Base-by-base conservation (phyloP, 345 rosid species). In the Brassica incana region DNA sequence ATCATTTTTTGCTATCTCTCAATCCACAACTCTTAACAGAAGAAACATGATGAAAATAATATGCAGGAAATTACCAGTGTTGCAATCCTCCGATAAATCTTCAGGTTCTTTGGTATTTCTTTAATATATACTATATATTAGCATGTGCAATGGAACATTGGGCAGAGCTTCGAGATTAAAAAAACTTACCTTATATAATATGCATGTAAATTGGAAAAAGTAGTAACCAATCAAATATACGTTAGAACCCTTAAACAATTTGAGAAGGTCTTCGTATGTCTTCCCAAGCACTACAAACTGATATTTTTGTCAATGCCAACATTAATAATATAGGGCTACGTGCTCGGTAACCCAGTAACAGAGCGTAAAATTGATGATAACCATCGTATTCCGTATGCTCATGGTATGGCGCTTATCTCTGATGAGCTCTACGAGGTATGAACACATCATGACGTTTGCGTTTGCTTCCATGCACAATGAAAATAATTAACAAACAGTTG, bases 351-450 rank as follows among this genome's bases (percentile, higher is more conserved):
- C 77, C 87, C 93, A 0, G 0, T 1, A n/a, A 90, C 95, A 10
- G 84, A 81, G 0, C 0, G 0, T 3, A 2, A 12, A 3, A 6
- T 1, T 5, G 95, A 90, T 65, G 0, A 0, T 10, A 88, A 90
- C 80, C 36, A 74, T 3, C 40, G 15, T 4, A 70, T 89, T 77
- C 90, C 87, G n/a, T 62, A 12, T 62, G 67, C 67, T 29, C 67
- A 62, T 29, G 38, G 67, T 12, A 62, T 30, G 67, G 94, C 80
- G 40, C 80, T 92, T 9, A 92, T 92, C 69, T 90, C 95, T 35
- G 86, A 92, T 68, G 92, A 92, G 66, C 93, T 88, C 40, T 83
- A 84, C 69, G 84, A 88, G 89, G 97, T 87, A 65, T 76, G 33
- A 50, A 50, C 58, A 50, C 65, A 62, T 20, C 29, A 30, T 9